phyloP scores from a whole-genome alignment of 306 rosid genomes.

The Echinosophora koreensis region DNA sequence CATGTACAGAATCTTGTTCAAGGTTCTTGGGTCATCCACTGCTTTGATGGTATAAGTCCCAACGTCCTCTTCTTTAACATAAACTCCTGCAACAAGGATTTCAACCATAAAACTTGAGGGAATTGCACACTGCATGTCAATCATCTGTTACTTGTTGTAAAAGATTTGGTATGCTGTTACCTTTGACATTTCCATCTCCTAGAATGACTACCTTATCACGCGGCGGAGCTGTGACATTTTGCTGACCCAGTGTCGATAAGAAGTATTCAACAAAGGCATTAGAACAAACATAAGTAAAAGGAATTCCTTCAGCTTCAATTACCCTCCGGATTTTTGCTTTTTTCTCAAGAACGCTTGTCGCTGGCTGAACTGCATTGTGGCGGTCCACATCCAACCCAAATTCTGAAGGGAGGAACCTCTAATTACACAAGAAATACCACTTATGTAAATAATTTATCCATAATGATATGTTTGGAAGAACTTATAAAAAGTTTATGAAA shows the following conservation, averaged over 20 bases:
- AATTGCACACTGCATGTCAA: background rate
- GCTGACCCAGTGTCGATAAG: conserved; percentile 42
- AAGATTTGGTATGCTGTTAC: conserved; percentile 23
- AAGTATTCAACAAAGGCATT: conserved; percentile 49
- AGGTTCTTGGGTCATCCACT: conserved; percentile 58
- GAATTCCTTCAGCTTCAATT: conserved; percentile 50
- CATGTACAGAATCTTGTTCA: conserved; percentile 49
- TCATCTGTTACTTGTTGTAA: background rate
- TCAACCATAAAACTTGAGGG: background rate
- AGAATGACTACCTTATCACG: conserved; percentile 54
- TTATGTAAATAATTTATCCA: background rate
- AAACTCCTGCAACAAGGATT: conserved; percentile 30
- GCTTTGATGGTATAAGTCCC: conserved; percentile 55
- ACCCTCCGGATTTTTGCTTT: conserved; percentile 43
- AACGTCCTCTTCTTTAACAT: conserved; percentile 48
- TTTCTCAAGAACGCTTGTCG: background rate
- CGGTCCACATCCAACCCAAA: conserved; percentile 53
- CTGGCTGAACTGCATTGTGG: conserved; percentile 45
- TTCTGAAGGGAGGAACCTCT: conserved; percentile 62
- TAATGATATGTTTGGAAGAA: no score
- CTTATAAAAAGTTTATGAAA: no score
- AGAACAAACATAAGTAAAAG: conserved; percentile 39
- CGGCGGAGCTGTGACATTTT: conserved; percentile 47
- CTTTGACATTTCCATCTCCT: conserved; percentile 60
- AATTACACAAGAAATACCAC: background rate